Percentiles rank a stretch among this genome's conserved stretches.
phyloP scores from a whole-genome alignment of 805 yeast genomes.

The Torulaspora maleeae region DNA sequence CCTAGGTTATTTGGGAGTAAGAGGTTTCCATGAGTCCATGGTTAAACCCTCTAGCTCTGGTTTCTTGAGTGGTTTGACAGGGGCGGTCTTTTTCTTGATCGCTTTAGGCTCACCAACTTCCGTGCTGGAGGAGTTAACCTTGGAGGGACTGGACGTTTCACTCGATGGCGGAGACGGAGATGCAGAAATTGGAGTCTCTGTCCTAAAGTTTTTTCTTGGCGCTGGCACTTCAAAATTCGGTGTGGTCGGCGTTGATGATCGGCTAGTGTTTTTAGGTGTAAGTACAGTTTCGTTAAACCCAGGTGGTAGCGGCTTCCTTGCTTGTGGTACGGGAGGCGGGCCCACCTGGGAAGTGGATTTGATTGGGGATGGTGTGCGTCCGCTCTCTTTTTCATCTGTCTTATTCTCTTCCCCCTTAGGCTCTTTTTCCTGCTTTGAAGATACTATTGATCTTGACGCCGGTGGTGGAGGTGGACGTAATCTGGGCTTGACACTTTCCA shows the following conservation, averaged over 20 bases:
- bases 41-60: slow-evolving; percentile 24
- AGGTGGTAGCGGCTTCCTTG: slow-evolving; percentile 38
- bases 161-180: slow-evolving; percentile 16
- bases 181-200: slow-evolving; percentile 11
- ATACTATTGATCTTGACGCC: slow-evolving; percentile 10
- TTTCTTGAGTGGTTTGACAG: slow-evolving; percentile 31
- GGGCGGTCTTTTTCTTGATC: slow-evolving; percentile 20
- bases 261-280: slow-evolving; percentile 33
- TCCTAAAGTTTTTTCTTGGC: slow-evolving; percentile 12
- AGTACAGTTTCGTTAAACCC: slow-evolving; percentile 36
- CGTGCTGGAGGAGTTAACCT: slow-evolving; percentile 2
- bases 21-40: slow-evolving; percentile 50
- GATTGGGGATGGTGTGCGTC: not conserved
- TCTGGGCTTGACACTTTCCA: slow-evolving; percentile 11
- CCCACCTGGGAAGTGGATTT: not conserved
- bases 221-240: slow-evolving; percentile 19
- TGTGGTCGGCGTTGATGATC: slow-evolving; percentile 16
- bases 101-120: slow-evolving; percentile 5
- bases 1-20: slow-evolving; percentile 41
- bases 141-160: slow-evolving; percentile 3
- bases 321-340: slow-evolving; percentile 34
- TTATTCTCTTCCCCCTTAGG: not conserved
- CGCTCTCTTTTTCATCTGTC: not conserved
- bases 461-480: slow-evolving; percentile 25
- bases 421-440: not conserved